phyloP scores from a whole-genome alignment of 768 basidiomycete genomes.

The Phaeotremella fagi region DNA sequence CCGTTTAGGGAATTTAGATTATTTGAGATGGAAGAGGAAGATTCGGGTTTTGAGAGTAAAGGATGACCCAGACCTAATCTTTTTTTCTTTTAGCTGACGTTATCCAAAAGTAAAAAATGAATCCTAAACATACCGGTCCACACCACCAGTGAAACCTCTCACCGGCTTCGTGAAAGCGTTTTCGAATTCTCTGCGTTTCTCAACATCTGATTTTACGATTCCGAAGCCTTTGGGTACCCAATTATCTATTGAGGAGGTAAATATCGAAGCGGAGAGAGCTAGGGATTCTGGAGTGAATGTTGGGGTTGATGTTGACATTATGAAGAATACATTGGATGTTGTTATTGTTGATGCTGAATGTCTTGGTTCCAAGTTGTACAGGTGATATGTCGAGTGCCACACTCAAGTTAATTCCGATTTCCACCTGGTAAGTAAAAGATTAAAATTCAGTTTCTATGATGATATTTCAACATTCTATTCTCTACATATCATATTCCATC shows the following conservation, averaged over 20 bases:
- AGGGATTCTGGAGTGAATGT: conserved; percentile 12
- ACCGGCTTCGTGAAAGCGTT: conserved; percentile 2
- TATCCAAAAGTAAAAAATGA: background rate
- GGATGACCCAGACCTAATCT: conserved; percentile 35
- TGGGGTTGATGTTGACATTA: background rate
- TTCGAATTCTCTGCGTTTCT: conserved; percentile 7
- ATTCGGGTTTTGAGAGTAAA: conserved; percentile 2
- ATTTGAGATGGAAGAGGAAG: conserved; percentile 2
- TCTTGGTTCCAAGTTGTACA: too few relatives aligned
- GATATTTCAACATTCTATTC: too few relatives aligned
- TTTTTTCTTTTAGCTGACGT: background rate
- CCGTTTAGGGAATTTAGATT: background rate
- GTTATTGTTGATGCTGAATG: too few relatives aligned
- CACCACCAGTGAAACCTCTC: conserved; percentile 8
- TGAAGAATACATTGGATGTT: background rate
- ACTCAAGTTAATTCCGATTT: background rate
- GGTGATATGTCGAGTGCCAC: too few relatives aligned
- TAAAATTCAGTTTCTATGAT: too few relatives aligned
- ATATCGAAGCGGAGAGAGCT: conserved; percentile 23
- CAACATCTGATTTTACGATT: background rate
- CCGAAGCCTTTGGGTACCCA: conserved; percentile 35
- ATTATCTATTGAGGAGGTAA: conserved; percentile 21
- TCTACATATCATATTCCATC: too few relatives aligned
- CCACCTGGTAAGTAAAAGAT: too few relatives aligned
- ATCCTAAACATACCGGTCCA: background rate